A percentile compares a stretch with the other conserved stretches of the same genome.
These are phyloP conservation scores for Aspergillus intermedius DNA, from an alignment of 2,329 filamentous ascomycete species.

Conservation along the genomic window DNA sequence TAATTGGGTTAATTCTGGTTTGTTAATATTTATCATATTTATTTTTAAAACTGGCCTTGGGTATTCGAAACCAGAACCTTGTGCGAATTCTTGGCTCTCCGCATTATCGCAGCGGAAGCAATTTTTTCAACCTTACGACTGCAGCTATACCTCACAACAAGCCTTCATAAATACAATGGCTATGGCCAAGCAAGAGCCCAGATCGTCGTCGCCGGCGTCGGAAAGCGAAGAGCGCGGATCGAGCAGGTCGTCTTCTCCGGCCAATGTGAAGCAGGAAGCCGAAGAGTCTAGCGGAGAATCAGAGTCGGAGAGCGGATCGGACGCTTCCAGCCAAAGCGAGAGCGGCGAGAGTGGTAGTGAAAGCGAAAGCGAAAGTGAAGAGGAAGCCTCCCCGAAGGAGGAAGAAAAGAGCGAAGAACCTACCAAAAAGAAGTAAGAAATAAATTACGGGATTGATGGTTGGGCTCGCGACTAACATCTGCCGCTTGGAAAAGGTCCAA, in stretches of 20 bases:
- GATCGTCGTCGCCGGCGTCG: conserved; percentile 6
- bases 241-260: conserved; percentile 18
- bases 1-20: neutral
- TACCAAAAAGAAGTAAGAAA: conserved; percentile 15
- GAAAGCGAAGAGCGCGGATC: neutral
- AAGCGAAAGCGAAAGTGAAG: neutral
- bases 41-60: neutral
- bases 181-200: neutral
- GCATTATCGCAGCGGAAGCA: neutral
- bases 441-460: conserved; percentile 1
- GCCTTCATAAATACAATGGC: neutral
- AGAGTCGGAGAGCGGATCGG: conserved; percentile 11
- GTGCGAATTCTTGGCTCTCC: no score
- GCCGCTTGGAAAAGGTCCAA: conserved; percentile 3
- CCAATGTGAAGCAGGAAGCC: conserved; percentile 14
- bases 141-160: neutral
- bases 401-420: conserved; percentile 3
- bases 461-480: neutral
- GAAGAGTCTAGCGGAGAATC: conserved; percentile 15
- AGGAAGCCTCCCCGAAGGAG: conserved; percentile 10
- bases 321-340: neutral
- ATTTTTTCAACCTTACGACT: neutral
- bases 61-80: no score
- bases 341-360: neutral
- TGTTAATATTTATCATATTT: neutral